phyloP scores from a whole-genome alignment of 2,329 filamentous ascomycete genomes.

The Fusarium sp. region DNA sequence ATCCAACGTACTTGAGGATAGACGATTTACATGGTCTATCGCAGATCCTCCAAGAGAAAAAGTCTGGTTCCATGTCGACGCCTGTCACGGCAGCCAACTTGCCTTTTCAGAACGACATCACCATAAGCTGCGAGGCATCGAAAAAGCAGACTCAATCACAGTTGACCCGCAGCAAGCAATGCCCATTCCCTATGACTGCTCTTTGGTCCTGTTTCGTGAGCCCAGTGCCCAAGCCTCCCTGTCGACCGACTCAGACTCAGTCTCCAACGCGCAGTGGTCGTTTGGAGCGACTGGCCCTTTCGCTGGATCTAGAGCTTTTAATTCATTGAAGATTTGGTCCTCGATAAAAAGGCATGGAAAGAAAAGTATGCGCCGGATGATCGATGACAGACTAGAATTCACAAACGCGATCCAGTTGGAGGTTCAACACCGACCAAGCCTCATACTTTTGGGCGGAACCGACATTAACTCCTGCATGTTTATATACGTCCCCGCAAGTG shows the following conservation, averaged over 20 bases:
- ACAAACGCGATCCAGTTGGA: background rate
- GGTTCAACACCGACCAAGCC: background rate
- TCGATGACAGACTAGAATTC: background rate
- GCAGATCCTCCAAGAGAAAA: background rate
- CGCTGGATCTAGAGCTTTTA: background rate
- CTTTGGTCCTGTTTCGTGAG: background rate
- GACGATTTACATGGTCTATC: background rate
- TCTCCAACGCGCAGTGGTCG: background rate
- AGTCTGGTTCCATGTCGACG: background rate
- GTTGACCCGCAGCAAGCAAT: background rate
- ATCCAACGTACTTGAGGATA: background rate
- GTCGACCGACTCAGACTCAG: background rate
- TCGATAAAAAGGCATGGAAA: background rate
- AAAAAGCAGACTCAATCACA: background rate
- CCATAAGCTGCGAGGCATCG: background rate
- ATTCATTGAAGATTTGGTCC: background rate
- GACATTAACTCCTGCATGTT: background rate
- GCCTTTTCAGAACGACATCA: background rate
- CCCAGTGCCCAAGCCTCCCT: no score
- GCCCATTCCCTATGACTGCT: background rate
- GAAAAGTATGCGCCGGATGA: background rate
- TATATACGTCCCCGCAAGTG: background rate
- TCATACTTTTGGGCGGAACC: background rate
- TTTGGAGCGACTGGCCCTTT: background rate
- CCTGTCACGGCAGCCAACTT: background rate